Conservation (phyloP, 306 rosid species). For the Cucurbita pepo region DNA sequence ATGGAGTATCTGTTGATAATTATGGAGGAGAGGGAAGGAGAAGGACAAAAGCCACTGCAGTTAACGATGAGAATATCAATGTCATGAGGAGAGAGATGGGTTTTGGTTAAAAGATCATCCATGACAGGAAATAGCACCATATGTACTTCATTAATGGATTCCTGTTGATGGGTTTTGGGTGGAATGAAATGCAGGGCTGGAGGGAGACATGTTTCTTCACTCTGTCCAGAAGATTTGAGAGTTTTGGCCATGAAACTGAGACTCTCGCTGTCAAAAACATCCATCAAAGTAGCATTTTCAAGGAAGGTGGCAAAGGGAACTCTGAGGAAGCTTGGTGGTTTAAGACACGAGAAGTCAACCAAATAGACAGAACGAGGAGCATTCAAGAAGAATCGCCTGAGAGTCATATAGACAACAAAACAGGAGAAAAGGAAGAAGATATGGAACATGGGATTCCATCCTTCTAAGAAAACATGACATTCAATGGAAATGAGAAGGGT, state of each 20-base stretch:
- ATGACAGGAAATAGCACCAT: slow-evolving; percentile 55
- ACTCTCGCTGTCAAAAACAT: slow-evolving; percentile 28
- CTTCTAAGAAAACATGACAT: slow-evolving; percentile 15
- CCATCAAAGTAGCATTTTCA: slow-evolving; percentile 29
- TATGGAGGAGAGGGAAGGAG: slow-evolving; percentile 58
- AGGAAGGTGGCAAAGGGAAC: slow-evolving; percentile 47
- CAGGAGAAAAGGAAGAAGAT: slow-evolving; percentile 13
- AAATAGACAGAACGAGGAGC: slow-evolving; percentile 30
- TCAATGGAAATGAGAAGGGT: slow-evolving; percentile 13
- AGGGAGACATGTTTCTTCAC: slow-evolving; percentile 67
- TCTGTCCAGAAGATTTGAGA: slow-evolving; percentile 50
- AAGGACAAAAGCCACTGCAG: slow-evolving; percentile 62
- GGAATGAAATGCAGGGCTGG: slow-evolving; percentile 67
- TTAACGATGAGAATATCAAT: slow-evolving; percentile 56
- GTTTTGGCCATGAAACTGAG: slow-evolving; percentile 56
- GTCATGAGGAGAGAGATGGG: slow-evolving; percentile 31
- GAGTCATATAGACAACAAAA: slow-evolving; percentile 14
- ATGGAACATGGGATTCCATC: slow-evolving; percentile 17
- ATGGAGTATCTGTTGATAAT: slow-evolving; percentile 52
- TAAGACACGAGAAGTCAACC: slow-evolving; percentile 61
- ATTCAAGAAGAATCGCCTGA: slow-evolving; percentile 18
- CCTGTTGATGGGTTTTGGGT: slow-evolving; percentile 32
- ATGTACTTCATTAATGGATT: slow-evolving; percentile 57
- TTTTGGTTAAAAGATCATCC: slow-evolving; percentile 54
- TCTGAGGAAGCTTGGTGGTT: slow-evolving; percentile 47